A percentile compares a stretch with the other conserved stretches of the same genome.
phyloP scores from a whole-genome alignment of 2,329 filamentous ascomycete species.

The Intubia oerlemansii region DNA sequence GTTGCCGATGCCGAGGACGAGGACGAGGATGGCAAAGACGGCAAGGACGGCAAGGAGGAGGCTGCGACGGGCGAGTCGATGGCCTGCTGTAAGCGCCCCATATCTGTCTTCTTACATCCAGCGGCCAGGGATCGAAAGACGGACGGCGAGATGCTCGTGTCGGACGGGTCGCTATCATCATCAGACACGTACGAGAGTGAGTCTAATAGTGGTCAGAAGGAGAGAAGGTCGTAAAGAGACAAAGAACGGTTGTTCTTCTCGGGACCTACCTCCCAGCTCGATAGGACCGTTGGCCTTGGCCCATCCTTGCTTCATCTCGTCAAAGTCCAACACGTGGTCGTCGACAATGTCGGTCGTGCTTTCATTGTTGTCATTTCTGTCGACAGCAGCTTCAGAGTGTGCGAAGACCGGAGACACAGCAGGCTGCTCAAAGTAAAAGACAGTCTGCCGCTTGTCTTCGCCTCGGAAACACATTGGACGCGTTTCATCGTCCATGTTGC shows the following conservation, averaged over 20 bases:
- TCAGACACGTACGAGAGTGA: slow-evolving; percentile 20
- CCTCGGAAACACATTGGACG: too few relatives aligned
- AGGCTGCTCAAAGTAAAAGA: slow-evolving; percentile 4
- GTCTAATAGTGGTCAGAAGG: too few relatives aligned
- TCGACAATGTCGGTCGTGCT: not conserved
- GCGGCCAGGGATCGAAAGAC: slow-evolving; percentile 6
- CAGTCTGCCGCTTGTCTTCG: slow-evolving; percentile 3
- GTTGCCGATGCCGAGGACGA: too few relatives aligned
- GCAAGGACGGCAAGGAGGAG: too few relatives aligned
- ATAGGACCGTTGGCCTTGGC: slow-evolving; percentile 1
- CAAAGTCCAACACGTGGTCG: slow-evolving; percentile 3
- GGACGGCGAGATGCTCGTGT: slow-evolving; percentile 9
- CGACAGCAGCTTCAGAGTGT: too few relatives aligned
- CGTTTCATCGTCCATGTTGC: not conserved
- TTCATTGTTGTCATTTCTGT: not conserved
- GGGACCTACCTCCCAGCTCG: not conserved
- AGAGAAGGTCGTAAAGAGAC: too few relatives aligned
- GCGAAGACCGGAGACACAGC: not conserved
- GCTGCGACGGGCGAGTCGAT: too few relatives aligned
- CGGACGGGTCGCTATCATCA: slow-evolving; percentile 17
- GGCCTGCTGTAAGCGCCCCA: too few relatives aligned
- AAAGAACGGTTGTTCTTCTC: too few relatives aligned
- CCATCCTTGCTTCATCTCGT: slow-evolving; percentile 4
- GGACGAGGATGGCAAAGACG: too few relatives aligned
- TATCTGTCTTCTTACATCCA: too few relatives aligned